Conservation (phyloP, 176 grass and related monocot species). For the Aegilops speltoides region DNA sequence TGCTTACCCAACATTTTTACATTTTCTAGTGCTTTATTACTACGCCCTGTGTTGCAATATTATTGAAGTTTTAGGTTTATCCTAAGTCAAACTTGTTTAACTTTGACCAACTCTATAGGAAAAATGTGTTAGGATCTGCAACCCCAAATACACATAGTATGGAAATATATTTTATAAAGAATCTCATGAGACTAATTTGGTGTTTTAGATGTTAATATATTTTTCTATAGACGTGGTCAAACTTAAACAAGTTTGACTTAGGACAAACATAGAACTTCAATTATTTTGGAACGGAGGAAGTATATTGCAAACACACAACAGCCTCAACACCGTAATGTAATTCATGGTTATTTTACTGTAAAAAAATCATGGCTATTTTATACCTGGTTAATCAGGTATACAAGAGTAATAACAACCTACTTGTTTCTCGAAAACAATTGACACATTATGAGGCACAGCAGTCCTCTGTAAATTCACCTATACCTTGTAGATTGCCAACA, state of each 20-base stretch:
- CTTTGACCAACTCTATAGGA: no score
- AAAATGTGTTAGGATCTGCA: no score
- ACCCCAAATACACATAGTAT: no score
- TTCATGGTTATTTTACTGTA: background rate
- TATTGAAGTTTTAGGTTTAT: no score
- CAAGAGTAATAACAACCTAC: background rate
- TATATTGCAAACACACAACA: background rate
- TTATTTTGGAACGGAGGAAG: background rate
- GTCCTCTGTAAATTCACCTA: background rate
- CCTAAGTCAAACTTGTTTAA: no score
- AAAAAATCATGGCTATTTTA: background rate
- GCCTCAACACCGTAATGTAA: background rate
- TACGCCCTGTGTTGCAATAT: background rate
- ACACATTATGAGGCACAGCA: background rate
- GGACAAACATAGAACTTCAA: no score
- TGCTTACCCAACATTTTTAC: background rate
- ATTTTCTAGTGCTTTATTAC: background rate
- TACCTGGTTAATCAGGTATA: background rate
- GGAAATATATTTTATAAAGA: no score
- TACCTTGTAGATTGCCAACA: conserved; percentile 1
- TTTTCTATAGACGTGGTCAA: no score
- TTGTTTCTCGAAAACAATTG: background rate
- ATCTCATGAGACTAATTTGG: no score
- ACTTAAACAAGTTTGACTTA: no score
- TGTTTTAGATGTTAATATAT: no score